Evolutionary conservation across 116 monocot genomes (phyloP).

Genomic region (Phalaenopsis hybrid): DNA sequence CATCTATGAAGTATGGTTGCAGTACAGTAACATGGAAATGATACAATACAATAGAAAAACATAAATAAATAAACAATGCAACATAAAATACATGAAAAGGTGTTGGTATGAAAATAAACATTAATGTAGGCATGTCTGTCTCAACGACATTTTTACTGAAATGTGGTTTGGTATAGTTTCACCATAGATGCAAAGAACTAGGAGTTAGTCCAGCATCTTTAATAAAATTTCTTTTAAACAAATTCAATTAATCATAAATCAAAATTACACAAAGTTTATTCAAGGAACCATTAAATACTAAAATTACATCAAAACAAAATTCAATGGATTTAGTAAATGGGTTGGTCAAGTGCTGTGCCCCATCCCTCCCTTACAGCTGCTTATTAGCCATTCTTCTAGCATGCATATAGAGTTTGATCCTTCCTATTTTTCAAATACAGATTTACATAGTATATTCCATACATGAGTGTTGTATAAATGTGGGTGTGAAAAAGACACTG

Average conservation of each 20-base stretch:
- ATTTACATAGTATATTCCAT: no score
- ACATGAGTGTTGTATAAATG: no score
- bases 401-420: not conserved
- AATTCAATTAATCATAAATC: not conserved
- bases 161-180: not conserved
- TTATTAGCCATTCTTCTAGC: not conserved
- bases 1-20: not conserved
- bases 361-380: not conserved
- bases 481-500: no score
- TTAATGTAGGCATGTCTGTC: not conserved
- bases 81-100: no score
- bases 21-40: not conserved
- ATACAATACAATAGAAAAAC: no score
- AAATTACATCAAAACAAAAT: not conserved
- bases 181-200: not conserved
- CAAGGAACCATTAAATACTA: not conserved
- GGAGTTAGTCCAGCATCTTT: not conserved
- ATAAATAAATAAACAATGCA: no score
- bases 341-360: no score
- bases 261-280: not conserved
- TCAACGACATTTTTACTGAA: not conserved
- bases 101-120: not conserved
- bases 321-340: no score
- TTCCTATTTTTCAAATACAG: no score
- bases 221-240: not conserved